Evolutionary conservation across 164 flowering plant genomes (phyloP).

Genomic region (Aristolochia fimbriata): DNA sequence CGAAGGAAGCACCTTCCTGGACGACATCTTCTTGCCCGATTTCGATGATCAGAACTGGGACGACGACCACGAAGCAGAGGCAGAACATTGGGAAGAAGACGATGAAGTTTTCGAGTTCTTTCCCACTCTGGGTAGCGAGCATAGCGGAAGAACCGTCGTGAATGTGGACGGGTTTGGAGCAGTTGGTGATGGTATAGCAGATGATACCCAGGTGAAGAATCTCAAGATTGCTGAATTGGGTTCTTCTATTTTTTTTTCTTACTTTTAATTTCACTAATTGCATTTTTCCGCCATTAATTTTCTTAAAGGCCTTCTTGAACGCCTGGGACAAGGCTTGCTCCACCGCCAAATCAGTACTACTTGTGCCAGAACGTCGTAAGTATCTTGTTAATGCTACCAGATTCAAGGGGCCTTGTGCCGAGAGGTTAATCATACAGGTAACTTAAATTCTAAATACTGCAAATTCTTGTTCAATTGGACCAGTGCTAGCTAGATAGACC

Average conservation of each 20-base stretch:
- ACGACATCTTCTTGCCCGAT: constrained; percentile 15
- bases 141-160: constrained; percentile 43
- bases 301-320: constrained; percentile 49
- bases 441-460: too few relatives aligned
- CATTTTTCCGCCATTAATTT: background rate
- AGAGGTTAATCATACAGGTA: constrained; percentile 56
- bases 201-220: constrained; percentile 80
- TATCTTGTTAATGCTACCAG: constrained; percentile 74
- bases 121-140: constrained; percentile 32
- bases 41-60: constrained; percentile 29
- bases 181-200: constrained; percentile 82
- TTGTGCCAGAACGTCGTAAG: constrained; percentile 58
- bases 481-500: too few relatives aligned
- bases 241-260: background rate
- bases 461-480: too few relatives aligned
- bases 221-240: too few relatives aligned
- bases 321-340: constrained; percentile 81
- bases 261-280: background rate
- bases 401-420: constrained; percentile 77
- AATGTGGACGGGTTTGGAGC: constrained; percentile 90
- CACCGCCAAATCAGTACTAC: constrained; percentile 46
- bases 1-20: constrained; percentile 13
- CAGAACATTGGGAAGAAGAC: constrained; percentile 21
- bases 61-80: constrained; percentile 28
- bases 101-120: background rate